Base-by-base conservation (phyloP, 768 basidiomycete species). In the Calvatia gigantea region DNA sequence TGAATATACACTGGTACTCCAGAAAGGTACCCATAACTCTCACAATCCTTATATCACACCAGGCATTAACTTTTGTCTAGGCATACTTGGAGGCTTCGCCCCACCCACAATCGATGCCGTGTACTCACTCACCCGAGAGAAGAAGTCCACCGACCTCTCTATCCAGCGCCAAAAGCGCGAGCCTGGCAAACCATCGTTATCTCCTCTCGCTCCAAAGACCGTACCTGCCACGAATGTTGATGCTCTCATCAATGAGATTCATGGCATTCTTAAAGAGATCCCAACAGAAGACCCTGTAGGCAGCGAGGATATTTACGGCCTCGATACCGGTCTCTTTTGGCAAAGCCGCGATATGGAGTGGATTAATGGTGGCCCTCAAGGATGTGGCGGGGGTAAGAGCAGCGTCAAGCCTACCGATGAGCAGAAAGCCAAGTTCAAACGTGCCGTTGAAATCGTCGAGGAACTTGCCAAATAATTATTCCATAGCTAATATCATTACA, bases 31-130 rank as follows among this genome's bases (percentile, higher is more conserved):
- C 23, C 12, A 21, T 32, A n/a, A 11, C 2, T 12, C 6, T n/a
- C 31, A 15, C n/a, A 17, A 25, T 15, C 37, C 14, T 14, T 8
- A 27, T 4, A 28, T 17, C 11, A 11, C 41, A 46, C 15, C 31
- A 31, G 4, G 19, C n/a, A n/a, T n/a, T n/a, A n/a, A n/a, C n/a
- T n/a, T n/a, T 46, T 56, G 31, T 42, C 8, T 63, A 91, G 90
- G 90, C 57, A 91, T 91, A 65, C 68, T 73, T 11, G 89, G 89
- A 28, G 90, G 90, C 38, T 88, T 92, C 64, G 82, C 81, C 11
- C 85, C 87, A 0, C 84, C 90, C 3, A 84, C 74, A 6, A 84
- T 86, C 2, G 69, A 69, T 25, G 82, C 80, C 12, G 70, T 86
- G 62, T 73, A 82, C 64, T 75, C 74, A 23, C 62, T 91, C 60